Percentiles rank a stretch among this genome's conserved stretches.
Evolutionary conservation across 2,329 filamentous ascomycete species (phyloP).

Genomic region (Helotiales sp.): DNA sequence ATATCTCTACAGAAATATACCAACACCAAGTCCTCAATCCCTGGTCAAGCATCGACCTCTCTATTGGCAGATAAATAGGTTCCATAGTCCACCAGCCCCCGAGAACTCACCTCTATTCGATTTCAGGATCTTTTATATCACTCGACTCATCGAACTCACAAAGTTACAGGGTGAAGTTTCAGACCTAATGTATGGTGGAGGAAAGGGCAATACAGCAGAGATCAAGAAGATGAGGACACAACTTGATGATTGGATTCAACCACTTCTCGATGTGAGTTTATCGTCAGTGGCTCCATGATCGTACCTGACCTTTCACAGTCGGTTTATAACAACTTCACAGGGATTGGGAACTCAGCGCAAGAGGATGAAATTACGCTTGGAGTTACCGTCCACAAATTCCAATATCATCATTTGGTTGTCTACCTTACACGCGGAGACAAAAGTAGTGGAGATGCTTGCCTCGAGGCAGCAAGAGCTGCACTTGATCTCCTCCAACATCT

Average conservation of each 20-base stretch:
- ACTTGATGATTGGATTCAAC: slow-evolving; percentile 2
- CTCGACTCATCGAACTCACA: slow-evolving; percentile 6
- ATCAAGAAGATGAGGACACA: not conserved
- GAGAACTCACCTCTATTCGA: not conserved
- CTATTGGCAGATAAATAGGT: not conserved
- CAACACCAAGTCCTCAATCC: slow-evolving; percentile 5
- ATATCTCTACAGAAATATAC: slow-evolving; percentile 14
- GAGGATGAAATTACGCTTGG: slow-evolving; percentile 12
- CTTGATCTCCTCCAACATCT: slow-evolving; percentile 14
- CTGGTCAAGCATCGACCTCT: slow-evolving; percentile 7
- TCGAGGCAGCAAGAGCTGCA: slow-evolving; percentile 13
- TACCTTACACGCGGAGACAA: slow-evolving; percentile 13
- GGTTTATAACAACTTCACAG: not conserved
- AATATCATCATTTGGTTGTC: slow-evolving; percentile 19
- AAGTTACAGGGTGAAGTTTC: slow-evolving; percentile 13
- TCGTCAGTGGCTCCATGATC: not conserved
- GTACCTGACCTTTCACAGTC: not conserved
- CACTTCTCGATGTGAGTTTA: not conserved
- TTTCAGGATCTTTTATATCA: slow-evolving; percentile 12
- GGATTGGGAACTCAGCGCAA: not conserved
- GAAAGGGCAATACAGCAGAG: not conserved
- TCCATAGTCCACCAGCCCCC: not conserved
- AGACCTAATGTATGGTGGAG: slow-evolving; percentile 3
- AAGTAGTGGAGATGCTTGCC: slow-evolving; percentile 7
- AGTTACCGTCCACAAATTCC: slow-evolving; percentile 13